Evolutionary conservation across 345 rosid genomes (phyloP), one percentile per base, ranked within the genome.

Genomic region (Salix udensis): DNA sequence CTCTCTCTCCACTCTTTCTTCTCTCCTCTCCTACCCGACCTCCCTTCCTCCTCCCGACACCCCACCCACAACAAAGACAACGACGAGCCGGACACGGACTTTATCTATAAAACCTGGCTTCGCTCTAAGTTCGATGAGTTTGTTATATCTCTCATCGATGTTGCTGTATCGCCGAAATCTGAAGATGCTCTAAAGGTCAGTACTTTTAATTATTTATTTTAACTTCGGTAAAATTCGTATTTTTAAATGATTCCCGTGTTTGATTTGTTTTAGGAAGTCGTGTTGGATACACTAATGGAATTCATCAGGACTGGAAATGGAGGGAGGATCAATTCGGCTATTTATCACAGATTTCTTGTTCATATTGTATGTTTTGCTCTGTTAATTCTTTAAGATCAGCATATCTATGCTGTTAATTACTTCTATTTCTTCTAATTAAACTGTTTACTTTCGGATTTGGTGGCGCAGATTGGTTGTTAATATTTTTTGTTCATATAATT

Each of bases 1-100:
- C 97, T 96, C 84, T 89, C 96, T 21, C 92, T 96, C 66, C 99
- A 93, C 68, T 88, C 99, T 34, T 96, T 96, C 83, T 96, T 92
- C 89, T 83, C 91, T 4, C 90, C 98, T 23, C 83, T 96, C 24
- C 91, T 91, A 76, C 89, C 94, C 21, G 88, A 86, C 76, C 96
- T 92, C 16, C 97, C 97, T 24, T 69, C 91, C 0, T 84, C 90
- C 55, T 80, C 90, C 40, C 36, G 12, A 2, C 76, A n/a, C 42
- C 11, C 21, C 34, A 4, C 12, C 62, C 18, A 40, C 14, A 1
- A 4, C 53, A 68, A 46, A 3, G 44, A 40, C 44, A 37, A 72
- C 11, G 71, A 70, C 61, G 86, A 86, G 50, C 16, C 50, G 50
- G 16, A 46, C 46, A 91, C 91, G 18, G 90, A 89, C 74, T 69